Base-by-base conservation (phyloP, 352 stramenopile genomes). In the Globisporangium paroecandrum region DNA sequence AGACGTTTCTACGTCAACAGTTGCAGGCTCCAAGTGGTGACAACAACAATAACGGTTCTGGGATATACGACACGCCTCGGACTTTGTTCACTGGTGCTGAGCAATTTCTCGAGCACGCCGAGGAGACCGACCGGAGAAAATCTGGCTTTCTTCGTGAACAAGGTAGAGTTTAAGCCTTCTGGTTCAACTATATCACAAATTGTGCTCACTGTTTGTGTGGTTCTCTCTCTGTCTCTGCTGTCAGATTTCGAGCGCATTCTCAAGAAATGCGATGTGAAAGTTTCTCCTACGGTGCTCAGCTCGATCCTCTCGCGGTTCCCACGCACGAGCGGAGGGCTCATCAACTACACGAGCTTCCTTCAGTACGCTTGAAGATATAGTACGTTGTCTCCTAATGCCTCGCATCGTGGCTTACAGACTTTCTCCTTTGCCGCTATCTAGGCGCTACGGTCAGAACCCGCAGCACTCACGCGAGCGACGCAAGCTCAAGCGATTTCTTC, bases 271-370 rank as follows among this genome's bases (percentile, higher is more conserved):
- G 58, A 70, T 5, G 49, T 87, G 0, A 56, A 69, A 1, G 66
- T 89, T n/a, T 60, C 72, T 0, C 22, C 51, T 1, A 51, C 72
- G 0, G 63, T 83, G 20, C 62, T 88, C 0, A 72, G 59, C 15
- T 78, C 71, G 32, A 85, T 90, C 15, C 70, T 90, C 0, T 82
- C 81, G 5, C 76, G 78, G 32, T 89, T 91, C 55, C 64, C 79
- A 20, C 72, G 79, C 18, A 70, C 73, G 3, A 53, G 49, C 1
- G 72, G 77, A 24, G 68, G 74, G 9, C 60, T 65, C 29, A 74
- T 90, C 60, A 75, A 64, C 62, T 89, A 87, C 47, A 38, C 65
- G 1, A 64, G 62, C 9, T 89, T 90, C 62, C 73, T 90, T n/a
- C 76, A 82, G 82, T 32, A 32, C 29, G 29, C 29, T 32, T 32